A percentile compares a stretch with the other conserved stretches of the same genome.
These are phyloP conservation scores for Coemansia sp. DNA, from an alignment of 192 early-diverging fungal genomes.

Conservation along the genomic window DNA sequence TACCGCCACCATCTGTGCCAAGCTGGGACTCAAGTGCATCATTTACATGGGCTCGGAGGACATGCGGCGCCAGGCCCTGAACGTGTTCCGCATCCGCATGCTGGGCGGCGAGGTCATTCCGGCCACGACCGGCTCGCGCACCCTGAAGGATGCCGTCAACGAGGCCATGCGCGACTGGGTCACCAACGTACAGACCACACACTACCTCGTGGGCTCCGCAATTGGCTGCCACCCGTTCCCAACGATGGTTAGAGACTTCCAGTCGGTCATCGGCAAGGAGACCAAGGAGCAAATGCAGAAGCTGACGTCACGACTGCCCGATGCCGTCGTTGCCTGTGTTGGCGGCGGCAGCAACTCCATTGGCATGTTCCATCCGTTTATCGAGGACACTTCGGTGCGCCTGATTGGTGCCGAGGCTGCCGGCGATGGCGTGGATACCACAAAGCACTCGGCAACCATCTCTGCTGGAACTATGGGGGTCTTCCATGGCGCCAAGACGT, in stretches of 20 bases:
- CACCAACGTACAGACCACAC: slow-evolving; percentile 88
- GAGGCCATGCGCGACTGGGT: slow-evolving; percentile 99
- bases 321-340: slow-evolving; percentile 93
- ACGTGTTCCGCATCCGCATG: slow-evolving; percentile 94
- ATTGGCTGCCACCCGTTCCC: slow-evolving; percentile 98
- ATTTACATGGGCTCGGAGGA: slow-evolving; percentile 99
- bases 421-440: slow-evolving; percentile 86
- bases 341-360: slow-evolving; percentile 97
- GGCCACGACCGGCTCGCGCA: slow-evolving; percentile 71
- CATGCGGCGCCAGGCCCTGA: slow-evolving; percentile 86
- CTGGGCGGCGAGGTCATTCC: slow-evolving; percentile 91
- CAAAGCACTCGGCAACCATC: slow-evolving; percentile 87
- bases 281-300: slow-evolving; percentile 79
- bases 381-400: slow-evolving; percentile 77
- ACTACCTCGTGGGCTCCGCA: slow-evolving; percentile 96
- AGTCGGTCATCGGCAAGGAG: slow-evolving; percentile 94
- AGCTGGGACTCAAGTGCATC: slow-evolving; percentile 93
- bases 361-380: slow-evolving; percentile 95
- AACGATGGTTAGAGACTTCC: slow-evolving; percentile 94
- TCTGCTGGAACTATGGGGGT: slow-evolving; percentile 83
- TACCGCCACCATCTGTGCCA: slow-evolving; percentile 96
- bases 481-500: slow-evolving; percentile 94
- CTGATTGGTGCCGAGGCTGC: slow-evolving; percentile 95
- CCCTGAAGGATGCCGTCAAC: slow-evolving; percentile 98
- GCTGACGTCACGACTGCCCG: slow-evolving; percentile 81